phyloP scores from a whole-genome alignment of 345 rosid species.

The Eutrema yunnanense region DNA sequence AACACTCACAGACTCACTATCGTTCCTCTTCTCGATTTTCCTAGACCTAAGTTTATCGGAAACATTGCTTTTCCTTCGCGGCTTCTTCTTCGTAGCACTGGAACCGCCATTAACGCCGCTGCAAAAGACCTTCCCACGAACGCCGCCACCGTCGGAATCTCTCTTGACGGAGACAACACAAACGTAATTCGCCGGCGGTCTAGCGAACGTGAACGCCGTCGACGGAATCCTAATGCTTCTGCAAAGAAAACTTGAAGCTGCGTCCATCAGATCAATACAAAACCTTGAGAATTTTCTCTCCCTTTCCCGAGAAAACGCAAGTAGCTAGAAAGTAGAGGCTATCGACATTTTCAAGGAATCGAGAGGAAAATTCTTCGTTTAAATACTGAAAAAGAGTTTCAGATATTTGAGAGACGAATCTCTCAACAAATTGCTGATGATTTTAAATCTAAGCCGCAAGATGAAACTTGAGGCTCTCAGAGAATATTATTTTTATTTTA shows the following conservation, averaged over 20 bases:
- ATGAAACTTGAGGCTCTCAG: slow-evolving; percentile 33
- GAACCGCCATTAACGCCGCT: slow-evolving; percentile 24
- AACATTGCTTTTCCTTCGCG: slow-evolving; percentile 27
- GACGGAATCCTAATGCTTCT: slow-evolving; percentile 41
- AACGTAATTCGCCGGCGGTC: slow-evolving; percentile 32
- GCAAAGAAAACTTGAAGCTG: slow-evolving; percentile 39
- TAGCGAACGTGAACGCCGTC: slow-evolving; percentile 30
- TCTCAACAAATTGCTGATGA: not conserved
- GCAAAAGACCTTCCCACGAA: slow-evolving; percentile 24
- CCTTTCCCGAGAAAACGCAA: not conserved
- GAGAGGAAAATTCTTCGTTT: not conserved
- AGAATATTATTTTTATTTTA: not conserved
- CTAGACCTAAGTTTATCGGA: slow-evolving; percentile 18
- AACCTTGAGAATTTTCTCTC: not conserved
- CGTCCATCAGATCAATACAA: slow-evolving; percentile 33
- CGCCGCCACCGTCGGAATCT: slow-evolving; percentile 6
- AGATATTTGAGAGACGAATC: slow-evolving; percentile 19
- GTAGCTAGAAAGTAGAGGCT: slow-evolving; percentile 7
- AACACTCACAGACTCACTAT: slow-evolving; percentile 4
- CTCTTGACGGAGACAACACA: slow-evolving; percentile 25
- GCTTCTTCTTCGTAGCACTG: slow-evolving; percentile 38
- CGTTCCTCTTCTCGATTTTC: slow-evolving; percentile 4
- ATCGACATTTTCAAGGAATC: slow-evolving; percentile 4
- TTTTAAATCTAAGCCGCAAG: slow-evolving; percentile 25
- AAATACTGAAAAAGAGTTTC: not conserved